phyloP scores from a whole-genome alignment of 2,329 filamentous ascomycete genomes.

The Epichloe sp. region DNA sequence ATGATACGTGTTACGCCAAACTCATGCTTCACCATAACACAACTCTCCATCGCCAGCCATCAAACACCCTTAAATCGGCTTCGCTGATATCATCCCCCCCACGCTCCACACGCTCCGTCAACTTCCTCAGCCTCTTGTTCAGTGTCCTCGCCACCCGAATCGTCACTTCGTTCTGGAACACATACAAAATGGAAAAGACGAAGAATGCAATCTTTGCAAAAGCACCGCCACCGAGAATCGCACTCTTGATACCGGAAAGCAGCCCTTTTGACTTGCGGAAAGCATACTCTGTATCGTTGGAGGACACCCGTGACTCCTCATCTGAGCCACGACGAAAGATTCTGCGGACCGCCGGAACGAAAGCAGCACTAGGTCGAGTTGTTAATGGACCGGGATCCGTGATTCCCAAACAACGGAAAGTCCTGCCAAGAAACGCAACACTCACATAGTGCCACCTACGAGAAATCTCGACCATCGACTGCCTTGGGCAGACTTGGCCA shows the following conservation, averaged over 20 bases:
- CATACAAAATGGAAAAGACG: slow-evolving; percentile 42
- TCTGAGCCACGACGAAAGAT: slow-evolving; percentile 34
- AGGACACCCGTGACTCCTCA: slow-evolving; percentile 21
- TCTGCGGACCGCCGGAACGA: slow-evolving; percentile 38
- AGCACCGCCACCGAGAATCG: slow-evolving; percentile 29
- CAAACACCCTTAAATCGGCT: slow-evolving; percentile 34
- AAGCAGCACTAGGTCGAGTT: slow-evolving; percentile 25
- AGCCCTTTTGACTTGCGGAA: slow-evolving; percentile 38
- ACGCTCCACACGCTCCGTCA: slow-evolving; percentile 33
- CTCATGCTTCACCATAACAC: slow-evolving; percentile 28
- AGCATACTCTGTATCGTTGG: slow-evolving; percentile 45
- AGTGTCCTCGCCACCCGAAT: slow-evolving; percentile 40
- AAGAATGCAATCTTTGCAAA: slow-evolving; percentile 39
- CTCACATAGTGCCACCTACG: slow-evolving; percentile 38
- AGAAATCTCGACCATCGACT: slow-evolving; percentile 41
- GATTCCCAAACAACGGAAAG: neutral
- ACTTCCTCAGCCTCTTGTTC: slow-evolving; percentile 33
- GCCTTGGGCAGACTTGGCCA: slow-evolving; percentile 31
- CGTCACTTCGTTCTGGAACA: slow-evolving; percentile 46
- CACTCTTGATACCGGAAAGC: slow-evolving; percentile 34
- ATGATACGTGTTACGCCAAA: too few species aligned
- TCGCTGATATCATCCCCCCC: slow-evolving; percentile 33
- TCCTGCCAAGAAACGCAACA: neutral
- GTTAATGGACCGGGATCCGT: neutral
- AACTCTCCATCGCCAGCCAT: slow-evolving; percentile 45